A percentile compares a stretch with the other conserved stretches of the same genome.
phyloP scores from a whole-genome alignment of 2,329 filamentous ascomycete genomes.

The Emergomyces pasteurianus region DNA sequence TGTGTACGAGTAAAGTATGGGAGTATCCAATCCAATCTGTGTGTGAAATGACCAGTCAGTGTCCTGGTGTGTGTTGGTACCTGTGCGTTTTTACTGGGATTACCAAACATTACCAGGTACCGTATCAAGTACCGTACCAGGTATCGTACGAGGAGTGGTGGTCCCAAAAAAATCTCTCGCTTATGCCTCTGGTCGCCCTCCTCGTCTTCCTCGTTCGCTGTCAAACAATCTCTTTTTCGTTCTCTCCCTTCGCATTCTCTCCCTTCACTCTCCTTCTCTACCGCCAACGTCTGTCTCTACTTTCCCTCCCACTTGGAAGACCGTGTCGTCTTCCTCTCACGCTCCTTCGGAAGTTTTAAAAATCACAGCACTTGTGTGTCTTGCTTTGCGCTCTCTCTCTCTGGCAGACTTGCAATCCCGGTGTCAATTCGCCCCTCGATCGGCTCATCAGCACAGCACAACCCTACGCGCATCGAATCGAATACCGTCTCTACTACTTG shows the following conservation, averaged over 20 bases:
- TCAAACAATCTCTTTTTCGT: constrained; percentile 6
- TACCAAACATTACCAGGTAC: too few species aligned
- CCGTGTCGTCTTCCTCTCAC: constrained; percentile 27
- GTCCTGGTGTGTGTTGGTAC: too few species aligned
- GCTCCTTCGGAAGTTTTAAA: constrained; percentile 27
- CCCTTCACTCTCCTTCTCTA: constrained; percentile 9
- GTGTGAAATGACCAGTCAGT: too few species aligned
- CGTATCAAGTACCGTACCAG: neutral
- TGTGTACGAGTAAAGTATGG: too few species aligned
- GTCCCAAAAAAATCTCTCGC: too few species aligned
- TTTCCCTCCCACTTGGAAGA: constrained; percentile 30
- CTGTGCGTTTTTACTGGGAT: too few species aligned
- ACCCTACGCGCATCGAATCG: neutral
- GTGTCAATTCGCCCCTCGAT: neutral
- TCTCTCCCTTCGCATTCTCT: constrained; percentile 10
- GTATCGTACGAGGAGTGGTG: neutral
- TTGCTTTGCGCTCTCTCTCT: neutral
- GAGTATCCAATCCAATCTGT: too few species aligned
- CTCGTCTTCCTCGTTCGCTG: constrained; percentile 14
- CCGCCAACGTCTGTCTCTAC: constrained; percentile 13
- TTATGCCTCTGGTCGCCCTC: constrained; percentile 8
- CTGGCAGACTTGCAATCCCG: neutral
- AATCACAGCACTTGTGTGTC: neutral
- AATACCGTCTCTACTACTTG: neutral
- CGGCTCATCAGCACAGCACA: neutral